Conservation (phyloP, 768 basidiomycete species). For the Termitomyces sp. region DNA sequence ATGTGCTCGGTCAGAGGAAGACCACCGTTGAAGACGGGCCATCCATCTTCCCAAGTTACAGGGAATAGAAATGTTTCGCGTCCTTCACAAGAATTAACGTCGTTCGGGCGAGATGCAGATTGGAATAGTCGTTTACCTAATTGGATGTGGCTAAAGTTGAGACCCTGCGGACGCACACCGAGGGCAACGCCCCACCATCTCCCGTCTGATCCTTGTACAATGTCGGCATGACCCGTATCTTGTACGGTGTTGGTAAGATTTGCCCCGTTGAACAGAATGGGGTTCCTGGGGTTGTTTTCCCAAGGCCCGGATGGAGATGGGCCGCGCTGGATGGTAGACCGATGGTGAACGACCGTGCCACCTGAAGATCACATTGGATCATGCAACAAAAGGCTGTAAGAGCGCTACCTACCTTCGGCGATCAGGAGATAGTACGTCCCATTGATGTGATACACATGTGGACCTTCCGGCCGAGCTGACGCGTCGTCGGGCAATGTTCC, state of each 20-base stretch:
- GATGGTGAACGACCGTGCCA: constrained; percentile 30
- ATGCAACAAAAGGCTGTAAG: neutral
- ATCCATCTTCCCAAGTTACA: constrained; percentile 33
- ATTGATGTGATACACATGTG: constrained; percentile 35
- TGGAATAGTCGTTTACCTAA: constrained; percentile 21
- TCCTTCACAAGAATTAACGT: constrained; percentile 15
- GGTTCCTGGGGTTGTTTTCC: constrained; percentile 36
- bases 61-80: constrained; percentile 38
- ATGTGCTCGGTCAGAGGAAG: constrained; percentile 27
- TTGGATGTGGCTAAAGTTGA: constrained; percentile 30
- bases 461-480: constrained; percentile 35
- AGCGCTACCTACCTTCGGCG: constrained; percentile 27
- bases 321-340: constrained; percentile 33
- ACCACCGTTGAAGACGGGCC: constrained; percentile 34
- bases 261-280: constrained; percentile 36
- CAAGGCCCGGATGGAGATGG: constrained; percentile 36
- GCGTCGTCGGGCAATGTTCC: constrained; percentile 34
- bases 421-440: constrained; percentile 36
- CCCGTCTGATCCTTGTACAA: constrained; percentile 30
- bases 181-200: constrained; percentile 38
- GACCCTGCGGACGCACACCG: constrained; percentile 32
- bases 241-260: constrained; percentile 31
- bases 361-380: constrained; percentile 15
- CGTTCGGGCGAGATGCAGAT: neutral
- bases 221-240: constrained; percentile 34